A percentile compares a stretch with the other conserved stretches of the same genome.
phyloP scores from a whole-genome alignment of 2,329 filamentous ascomycete species.

The Mariannaea elegans region DNA sequence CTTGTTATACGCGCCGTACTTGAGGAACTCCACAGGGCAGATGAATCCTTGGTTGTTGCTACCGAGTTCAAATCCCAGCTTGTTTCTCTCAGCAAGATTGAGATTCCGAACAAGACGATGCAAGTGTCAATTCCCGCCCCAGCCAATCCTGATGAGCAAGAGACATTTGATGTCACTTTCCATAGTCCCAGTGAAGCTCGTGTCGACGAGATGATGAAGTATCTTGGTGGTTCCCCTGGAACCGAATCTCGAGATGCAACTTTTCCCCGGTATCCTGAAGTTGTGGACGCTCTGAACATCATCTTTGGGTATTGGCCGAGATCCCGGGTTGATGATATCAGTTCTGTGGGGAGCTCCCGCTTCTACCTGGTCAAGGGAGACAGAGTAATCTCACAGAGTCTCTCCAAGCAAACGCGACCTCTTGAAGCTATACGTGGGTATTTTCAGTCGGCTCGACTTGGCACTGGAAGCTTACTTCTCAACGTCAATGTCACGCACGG shows the following conservation, averaged over 20 bases:
- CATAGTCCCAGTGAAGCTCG: constrained; percentile 49
- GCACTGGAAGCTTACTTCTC: constrained; percentile 62
- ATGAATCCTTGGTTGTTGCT: constrained; percentile 46
- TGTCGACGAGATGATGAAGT: constrained; percentile 53
- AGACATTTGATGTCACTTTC: constrained; percentile 54
- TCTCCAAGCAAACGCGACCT: constrained; percentile 37
- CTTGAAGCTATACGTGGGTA: constrained; percentile 60
- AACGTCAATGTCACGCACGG: constrained; percentile 65
- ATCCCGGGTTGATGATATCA: constrained; percentile 43
- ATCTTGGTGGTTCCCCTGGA: constrained; percentile 52
- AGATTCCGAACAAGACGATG: constrained; percentile 46
- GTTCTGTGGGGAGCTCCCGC: constrained; percentile 56
- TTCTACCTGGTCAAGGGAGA: constrained; percentile 56
- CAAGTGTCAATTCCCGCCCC: constrained; percentile 47
- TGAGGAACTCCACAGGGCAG: constrained; percentile 42
- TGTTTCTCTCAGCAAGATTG: constrained; percentile 50
- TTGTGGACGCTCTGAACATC: constrained; percentile 61
- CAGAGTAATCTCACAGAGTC: constrained; percentile 40
- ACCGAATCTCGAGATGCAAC: constrained; percentile 46
- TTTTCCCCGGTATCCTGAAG: constrained; percentile 60
- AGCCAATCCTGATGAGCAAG: constrained; percentile 40
- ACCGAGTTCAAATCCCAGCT: constrained; percentile 63
- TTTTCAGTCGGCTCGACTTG: constrained; percentile 63
- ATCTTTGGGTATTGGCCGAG: constrained; percentile 58
- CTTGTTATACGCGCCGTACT: constrained; percentile 52